Conservation (phyloP, 768 basidiomycete species). For the Suillus americanus region DNA sequence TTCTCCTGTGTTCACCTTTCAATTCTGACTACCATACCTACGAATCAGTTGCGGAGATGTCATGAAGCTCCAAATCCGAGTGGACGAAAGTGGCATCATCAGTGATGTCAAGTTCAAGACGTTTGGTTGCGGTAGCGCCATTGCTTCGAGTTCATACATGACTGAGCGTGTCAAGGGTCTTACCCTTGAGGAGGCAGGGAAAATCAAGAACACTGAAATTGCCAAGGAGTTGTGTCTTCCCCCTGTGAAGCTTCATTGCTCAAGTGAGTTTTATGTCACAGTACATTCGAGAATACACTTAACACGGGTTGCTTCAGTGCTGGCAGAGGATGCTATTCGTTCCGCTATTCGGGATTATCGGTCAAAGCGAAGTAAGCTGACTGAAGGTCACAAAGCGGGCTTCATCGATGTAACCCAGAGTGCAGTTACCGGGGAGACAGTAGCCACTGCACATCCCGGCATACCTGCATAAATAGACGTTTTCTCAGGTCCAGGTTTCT, state of each 20-base stretch:
- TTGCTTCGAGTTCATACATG: slow-evolving; percentile 97
- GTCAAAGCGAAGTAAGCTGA: slow-evolving; percentile 65
- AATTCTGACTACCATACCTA: slow-evolving; percentile 15
- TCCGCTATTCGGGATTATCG: slow-evolving; percentile 97
- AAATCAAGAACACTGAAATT: slow-evolving; percentile 99
- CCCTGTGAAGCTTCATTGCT: slow-evolving; percentile 95
- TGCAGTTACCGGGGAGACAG: slow-evolving; percentile 50
- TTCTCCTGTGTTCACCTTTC: slow-evolving; percentile 3
- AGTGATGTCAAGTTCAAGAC: slow-evolving; percentile 99
- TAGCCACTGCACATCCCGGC: slow-evolving; percentile 50
- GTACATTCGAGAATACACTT: slow-evolving; percentile 14
- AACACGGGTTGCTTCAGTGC: slow-evolving; percentile 52
- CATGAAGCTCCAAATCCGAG: slow-evolving; percentile 99
- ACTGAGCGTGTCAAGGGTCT: slow-evolving; percentile 97
- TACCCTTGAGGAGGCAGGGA: slow-evolving; percentile 89
- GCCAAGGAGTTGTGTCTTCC: slow-evolving; percentile 95
- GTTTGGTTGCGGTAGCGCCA: slow-evolving; percentile 97
- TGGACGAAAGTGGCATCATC: slow-evolving; percentile 92
- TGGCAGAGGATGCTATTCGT: slow-evolving; percentile 98
- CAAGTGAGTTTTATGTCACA: slow-evolving; percentile 56
- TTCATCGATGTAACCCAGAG: slow-evolving; percentile 72
- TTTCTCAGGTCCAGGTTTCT: slow-evolving; percentile 6
- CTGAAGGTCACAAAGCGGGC: slow-evolving; percentile 54
- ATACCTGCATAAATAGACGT: slow-evolving; percentile 26
- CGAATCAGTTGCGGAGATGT: slow-evolving; percentile 86